A percentile compares a stretch with the other conserved stretches of the same genome.
Conservation (phyloP, 2,329 filamentous ascomycete genomes). For the Verruconis gallopava region DNA sequence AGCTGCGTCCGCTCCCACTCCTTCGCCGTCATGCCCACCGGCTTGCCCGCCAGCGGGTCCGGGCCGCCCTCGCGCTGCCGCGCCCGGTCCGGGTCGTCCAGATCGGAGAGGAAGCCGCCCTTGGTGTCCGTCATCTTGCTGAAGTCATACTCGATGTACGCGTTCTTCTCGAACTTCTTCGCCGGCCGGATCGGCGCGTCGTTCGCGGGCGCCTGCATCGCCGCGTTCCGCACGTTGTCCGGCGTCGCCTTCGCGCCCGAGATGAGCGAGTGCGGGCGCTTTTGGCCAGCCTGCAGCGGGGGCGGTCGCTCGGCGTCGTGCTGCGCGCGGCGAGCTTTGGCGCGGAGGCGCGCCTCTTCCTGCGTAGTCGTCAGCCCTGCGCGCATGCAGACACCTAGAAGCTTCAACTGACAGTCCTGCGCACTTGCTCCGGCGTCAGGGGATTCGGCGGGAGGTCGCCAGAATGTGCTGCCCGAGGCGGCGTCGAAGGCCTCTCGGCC, state of each 20-base stretch:
- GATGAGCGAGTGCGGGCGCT: slow-evolving; percentile 57
- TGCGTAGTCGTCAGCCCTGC: not conserved
- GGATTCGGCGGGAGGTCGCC: slow-evolving; percentile 32
- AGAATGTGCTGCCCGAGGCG: slow-evolving; percentile 28
- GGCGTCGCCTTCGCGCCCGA: slow-evolving; percentile 38
- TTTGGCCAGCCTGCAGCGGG: slow-evolving; percentile 42
- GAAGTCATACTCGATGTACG: slow-evolving; percentile 93
- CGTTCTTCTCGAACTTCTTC: slow-evolving; percentile 66
- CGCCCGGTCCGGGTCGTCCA: slow-evolving; percentile 64
- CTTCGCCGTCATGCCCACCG: slow-evolving; percentile 73
- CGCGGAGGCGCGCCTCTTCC: slow-evolving; percentile 75
- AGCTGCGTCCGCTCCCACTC: slow-evolving; percentile 85
- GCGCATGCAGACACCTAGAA: too few species aligned
- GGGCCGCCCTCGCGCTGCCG: slow-evolving; percentile 40
- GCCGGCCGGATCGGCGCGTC: slow-evolving; percentile 56
- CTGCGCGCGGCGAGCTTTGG: slow-evolving; percentile 73
- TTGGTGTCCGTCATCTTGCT: slow-evolving; percentile 97
- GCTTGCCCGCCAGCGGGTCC: slow-evolving; percentile 46
- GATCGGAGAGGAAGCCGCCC: slow-evolving; percentile 79
- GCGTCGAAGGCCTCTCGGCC: slow-evolving; percentile 34
- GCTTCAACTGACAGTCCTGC: slow-evolving; percentile 35
- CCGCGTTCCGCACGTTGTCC: slow-evolving; percentile 56
- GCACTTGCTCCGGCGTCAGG: slow-evolving; percentile 48
- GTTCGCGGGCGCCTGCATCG: slow-evolving; percentile 22
- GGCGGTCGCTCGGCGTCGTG: slow-evolving; percentile 40